Evolutionary conservation across 139 green algal genomes (phyloP).

Genomic region (Parachlorella kessleri): DNA sequence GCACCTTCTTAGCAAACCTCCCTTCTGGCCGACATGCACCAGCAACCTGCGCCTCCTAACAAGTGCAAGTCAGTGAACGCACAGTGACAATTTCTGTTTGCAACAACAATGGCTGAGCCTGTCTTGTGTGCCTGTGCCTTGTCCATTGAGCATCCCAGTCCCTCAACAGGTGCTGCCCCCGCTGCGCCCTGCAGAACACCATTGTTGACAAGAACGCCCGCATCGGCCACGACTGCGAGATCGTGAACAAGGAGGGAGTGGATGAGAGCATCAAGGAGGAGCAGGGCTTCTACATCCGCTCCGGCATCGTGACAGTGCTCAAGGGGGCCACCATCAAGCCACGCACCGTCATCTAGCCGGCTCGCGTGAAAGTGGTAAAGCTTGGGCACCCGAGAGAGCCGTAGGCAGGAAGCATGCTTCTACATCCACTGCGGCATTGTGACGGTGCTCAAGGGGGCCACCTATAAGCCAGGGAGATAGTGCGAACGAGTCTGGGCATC

Average conservation of each 20-base stretch:
- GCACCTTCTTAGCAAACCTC: too few species aligned
- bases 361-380: too few species aligned
- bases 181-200: slow-evolving; percentile 89
- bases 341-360: slow-evolving; percentile 78
- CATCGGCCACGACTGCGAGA: slow-evolving; percentile 86
- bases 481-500: too few species aligned
- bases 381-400: too few species aligned
- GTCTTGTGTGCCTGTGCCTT: too few species aligned
- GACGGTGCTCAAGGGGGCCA: slow-evolving; percentile 82
- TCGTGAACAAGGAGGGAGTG: slow-evolving; percentile 93
- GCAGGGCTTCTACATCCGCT: slow-evolving; percentile 92
- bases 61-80: too few species aligned
- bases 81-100: too few species aligned
- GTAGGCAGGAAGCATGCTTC: slow-evolving; percentile 79
- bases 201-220: slow-evolving; percentile 99
- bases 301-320: slow-evolving; percentile 91
- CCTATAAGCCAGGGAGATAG: slow-evolving; percentile 73
- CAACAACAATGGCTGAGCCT: too few species aligned
- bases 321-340: slow-evolving; percentile 78
- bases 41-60: too few species aligned
- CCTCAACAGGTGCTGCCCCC: too few species aligned
- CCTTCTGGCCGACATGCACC: too few species aligned
- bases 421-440: slow-evolving; percentile 96
- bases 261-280: slow-evolving; percentile 80
- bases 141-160: too few species aligned